Evolutionary conservation across 2,329 filamentous ascomycete species (phyloP), one percentile per base, ranked within the genome.

Genomic region (Cylindrodendrum hubeiense): DNA sequence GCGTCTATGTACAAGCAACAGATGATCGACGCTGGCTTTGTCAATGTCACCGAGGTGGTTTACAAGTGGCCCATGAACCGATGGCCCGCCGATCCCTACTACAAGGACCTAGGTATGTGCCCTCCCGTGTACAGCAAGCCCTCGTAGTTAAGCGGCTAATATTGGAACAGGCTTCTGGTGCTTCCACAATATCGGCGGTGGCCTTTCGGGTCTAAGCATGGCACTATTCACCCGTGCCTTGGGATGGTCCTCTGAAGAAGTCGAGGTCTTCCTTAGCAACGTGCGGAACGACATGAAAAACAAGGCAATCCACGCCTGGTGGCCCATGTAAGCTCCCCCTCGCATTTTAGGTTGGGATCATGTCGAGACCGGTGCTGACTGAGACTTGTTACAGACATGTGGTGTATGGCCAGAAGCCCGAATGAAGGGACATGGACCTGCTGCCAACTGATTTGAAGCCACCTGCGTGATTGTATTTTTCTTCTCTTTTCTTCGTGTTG

Each of bases 1-100:
- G 76, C 74, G 0, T 69, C 69, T 0, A 47, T 60, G 1, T 80
- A 79, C 53, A 76, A 74, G 54, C 66, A 76, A 44, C 80, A 82
- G 58, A 79, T 89, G 69, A 75, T 78, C 3, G 83, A 84, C 13
- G 85, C 83, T 0, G 88, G 88, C 1, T 89, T 89, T 66, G 77
- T 80, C 47, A 81, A 88, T 58, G 82, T 90, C 0, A 76, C 76
- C 0, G 83, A 87, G 70, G 76, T 80, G 2, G 70, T 84, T 6
- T 84, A 80, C 69, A 85, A 83, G 72, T 83, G 86, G 77, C 86
- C 86, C 0, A 80, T 79, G 34, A 86, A 84, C 68, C 73, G 79
- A 12, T 89, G 87, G 86, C 83, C 86, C 0, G 83, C 82, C 47
- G 83, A 87, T 43, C 78, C 79, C 6, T 81, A 82, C 26, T 79